phyloP scores from a whole-genome alignment of 2,329 filamentous ascomycete genomes.

The Drechmeria coniospora region DNA sequence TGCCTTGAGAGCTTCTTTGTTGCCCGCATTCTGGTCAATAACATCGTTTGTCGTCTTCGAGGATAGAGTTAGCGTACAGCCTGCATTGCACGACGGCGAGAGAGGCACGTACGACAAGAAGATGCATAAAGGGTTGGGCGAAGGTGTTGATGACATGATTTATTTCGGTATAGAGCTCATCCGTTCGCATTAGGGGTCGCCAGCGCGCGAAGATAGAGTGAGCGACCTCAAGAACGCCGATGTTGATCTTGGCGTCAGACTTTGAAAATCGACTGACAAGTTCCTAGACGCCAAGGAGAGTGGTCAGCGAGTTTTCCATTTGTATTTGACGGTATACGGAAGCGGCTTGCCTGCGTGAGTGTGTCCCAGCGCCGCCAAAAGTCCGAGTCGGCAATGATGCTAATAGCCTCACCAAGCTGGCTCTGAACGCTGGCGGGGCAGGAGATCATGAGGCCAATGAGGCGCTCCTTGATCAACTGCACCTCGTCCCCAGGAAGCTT shows the following conservation, averaged over 20 bases:
- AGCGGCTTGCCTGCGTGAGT: slow-evolving; percentile 54
- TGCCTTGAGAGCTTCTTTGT: slow-evolving; percentile 58
- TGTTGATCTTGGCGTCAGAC: slow-evolving; percentile 71
- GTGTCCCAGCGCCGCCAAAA: slow-evolving; percentile 96
- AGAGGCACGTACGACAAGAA: slow-evolving; percentile 48
- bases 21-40: slow-evolving; percentile 59
- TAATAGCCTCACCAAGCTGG: slow-evolving; percentile 91
- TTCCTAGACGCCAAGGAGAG: slow-evolving; percentile 41
- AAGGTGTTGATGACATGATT: slow-evolving; percentile 87
- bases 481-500: slow-evolving; percentile 76
- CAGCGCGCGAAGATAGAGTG: slow-evolving; percentile 96
- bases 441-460: slow-evolving; percentile 92
- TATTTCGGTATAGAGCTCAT: slow-evolving; percentile 87
- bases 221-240: slow-evolving; percentile 89
- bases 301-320: too few species aligned
- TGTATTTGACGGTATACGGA: background rate
- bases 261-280: slow-evolving; percentile 75
- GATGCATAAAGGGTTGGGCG: slow-evolving; percentile 63
- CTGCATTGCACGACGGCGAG: background rate
- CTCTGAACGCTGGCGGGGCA: slow-evolving; percentile 78
- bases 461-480: slow-evolving; percentile 77
- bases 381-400: slow-evolving; percentile 92
- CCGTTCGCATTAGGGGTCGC: slow-evolving; percentile 84
- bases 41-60: slow-evolving; percentile 53
- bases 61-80: slow-evolving; percentile 7